Base-by-base conservation (phyloP, 495 filamentous ascomycete genomes). In the Daldinia childiae region DNA sequence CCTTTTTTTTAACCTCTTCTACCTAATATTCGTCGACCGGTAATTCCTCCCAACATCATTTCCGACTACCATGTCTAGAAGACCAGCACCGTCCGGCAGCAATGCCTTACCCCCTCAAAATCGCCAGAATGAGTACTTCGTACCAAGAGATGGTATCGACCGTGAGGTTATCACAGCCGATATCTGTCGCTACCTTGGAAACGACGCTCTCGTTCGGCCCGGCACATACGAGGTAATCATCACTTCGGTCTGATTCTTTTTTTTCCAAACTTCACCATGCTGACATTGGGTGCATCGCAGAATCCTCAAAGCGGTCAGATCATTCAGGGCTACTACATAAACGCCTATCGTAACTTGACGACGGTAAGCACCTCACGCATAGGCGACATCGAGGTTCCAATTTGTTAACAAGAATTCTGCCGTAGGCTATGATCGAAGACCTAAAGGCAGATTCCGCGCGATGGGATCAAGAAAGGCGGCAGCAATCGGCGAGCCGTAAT, bases 161-260 rank as follows among this genome's bases (percentile, higher is more conserved):
- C 88, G 94, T 68, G 92, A 97, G 80, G 94, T 97, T 76, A 95
- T 97, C 81, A 92, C 93, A 77, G 91, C 93, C 78, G 93, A 97
- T 82, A 95, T 97, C 67, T 96, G 93, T 84, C 91, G 93, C 79
- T 97, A 95, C 78, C 88, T 97, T 65, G 94, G 93, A 72, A 92
- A 92, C 76, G 94, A 97, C 86, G 94, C 94, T 34, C 87, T 94
- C 72, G 93, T 95, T 73, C 89, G 91, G 79, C 94, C 93, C 65
- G 93, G 92, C 79, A 87, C 83, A 68, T 92, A 94, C 81, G 87
- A 92, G 88, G 93, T 94, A 83, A 76, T 88, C 81, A 38, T 74
- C 56, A 15, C 43, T 34, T 59, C 41, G 45, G 54, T 60, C 34
- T 65, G 8, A n/a, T n/a, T n/a, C 29, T 12, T 34, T 9, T 48